phyloP scores from a whole-genome alignment of 2,329 filamentous ascomycete species.

The Byssochlamys sp. region DNA sequence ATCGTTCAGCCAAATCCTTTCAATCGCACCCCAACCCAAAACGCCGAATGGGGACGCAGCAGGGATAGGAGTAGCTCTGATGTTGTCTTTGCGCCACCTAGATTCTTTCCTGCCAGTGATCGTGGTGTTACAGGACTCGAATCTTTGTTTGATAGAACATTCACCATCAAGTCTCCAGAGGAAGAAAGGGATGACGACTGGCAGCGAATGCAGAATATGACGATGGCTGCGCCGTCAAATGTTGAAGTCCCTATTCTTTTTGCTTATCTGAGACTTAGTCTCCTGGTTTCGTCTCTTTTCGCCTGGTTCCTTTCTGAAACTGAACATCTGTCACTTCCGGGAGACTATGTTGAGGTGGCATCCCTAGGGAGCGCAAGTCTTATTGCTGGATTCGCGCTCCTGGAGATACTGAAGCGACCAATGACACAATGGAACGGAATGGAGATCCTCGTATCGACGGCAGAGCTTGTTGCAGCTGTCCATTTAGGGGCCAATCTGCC shows the following conservation, averaged over 20 bases:
- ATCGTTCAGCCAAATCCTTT: conserved; percentile 30
- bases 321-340: conserved; percentile 20
- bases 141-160: conserved; percentile 36
- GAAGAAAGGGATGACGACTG: conserved; percentile 15
- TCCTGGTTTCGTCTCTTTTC: conserved; percentile 20
- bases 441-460: conserved; percentile 30
- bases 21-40: conserved; percentile 19
- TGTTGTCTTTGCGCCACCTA: conserved; percentile 34
- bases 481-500: conserved; percentile 29
- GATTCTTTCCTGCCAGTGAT: conserved; percentile 36
- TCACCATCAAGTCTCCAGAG: conserved; percentile 28
- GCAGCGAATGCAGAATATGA: conserved; percentile 4
- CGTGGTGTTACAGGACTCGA: conserved; percentile 37
- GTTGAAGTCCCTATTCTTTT: conserved; percentile 14
- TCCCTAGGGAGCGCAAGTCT: conserved; percentile 32
- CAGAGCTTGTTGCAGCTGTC: conserved; percentile 29
- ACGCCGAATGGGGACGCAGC: conserved; percentile 7
- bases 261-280: conserved; percentile 20
- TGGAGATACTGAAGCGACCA: conserved; percentile 29
- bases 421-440: conserved; percentile 29
- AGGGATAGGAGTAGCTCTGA: conserved; percentile 10
- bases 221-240: neutral
- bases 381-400: conserved; percentile 31
- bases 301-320: conserved; percentile 26
- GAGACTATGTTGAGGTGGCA: conserved; percentile 28